Evolutionary conservation across 1,284 basidiomycete genomes (phyloP), one percentile per base, ranked within the genome.

Genomic region (Fistulina hepatica): DNA sequence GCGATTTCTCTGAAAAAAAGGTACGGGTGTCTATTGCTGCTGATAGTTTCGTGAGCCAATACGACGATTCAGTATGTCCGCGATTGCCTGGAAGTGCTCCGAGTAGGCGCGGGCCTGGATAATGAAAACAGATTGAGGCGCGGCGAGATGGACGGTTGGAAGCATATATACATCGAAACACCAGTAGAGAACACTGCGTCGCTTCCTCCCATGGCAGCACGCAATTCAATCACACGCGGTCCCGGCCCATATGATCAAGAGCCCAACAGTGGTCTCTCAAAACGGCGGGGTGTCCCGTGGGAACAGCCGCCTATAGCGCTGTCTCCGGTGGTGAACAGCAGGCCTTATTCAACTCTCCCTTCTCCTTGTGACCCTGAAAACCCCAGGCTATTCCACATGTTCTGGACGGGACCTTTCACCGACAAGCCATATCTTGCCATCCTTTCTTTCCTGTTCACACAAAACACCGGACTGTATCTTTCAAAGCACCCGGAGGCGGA

Each of bases 381-480:
- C 50, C 81, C 81, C 6, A 69, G 79, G 21, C 60, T 86, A 34
- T 86, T 84, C 61, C 84, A 89, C 60, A 84, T 86, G 71, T 88
- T 85, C 60, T 88, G 83, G 82, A 78, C 81, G 2, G 83, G 83
- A 3, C 73, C 79, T 0, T 86, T 89, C 59, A 83, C 81, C 12
- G 83, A 89, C 61, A 88, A 86, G 55, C 83, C 83, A 3, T 89
- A 89, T 61, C 67, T 80, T 45, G 77, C 82, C 2, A 64, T 85
- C 39, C 64, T 82, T 26, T 85, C 81, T 20, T 89, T 84, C 64
- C 66, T 89, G 8, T 86, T 73, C 58, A 85, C 82, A 13, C 83
- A 89, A 52, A 84, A 84, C 51, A 71, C 81, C n/a, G 81, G 77
- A 3, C 63, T 89, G 13, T 73, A 82, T 50, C 52, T 69, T 10